Base-by-base conservation (phyloP, 2,329 filamentous ascomycete genomes). In the Penicillium janthinellum region DNA sequence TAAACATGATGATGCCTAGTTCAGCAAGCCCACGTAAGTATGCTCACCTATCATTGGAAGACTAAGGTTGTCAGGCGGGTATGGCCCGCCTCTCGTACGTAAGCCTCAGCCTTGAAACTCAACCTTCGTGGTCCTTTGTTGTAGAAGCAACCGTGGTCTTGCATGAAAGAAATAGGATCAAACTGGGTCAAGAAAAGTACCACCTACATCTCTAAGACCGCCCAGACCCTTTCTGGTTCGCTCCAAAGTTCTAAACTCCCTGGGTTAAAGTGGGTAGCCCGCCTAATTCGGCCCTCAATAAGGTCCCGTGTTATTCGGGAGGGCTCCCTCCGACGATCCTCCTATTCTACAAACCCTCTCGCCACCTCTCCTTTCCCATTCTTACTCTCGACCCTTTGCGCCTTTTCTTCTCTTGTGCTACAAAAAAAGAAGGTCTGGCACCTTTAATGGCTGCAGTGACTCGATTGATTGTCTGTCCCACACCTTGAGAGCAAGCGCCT, bases 381-480 rank as follows among this genome's bases (percentile, higher is more conserved):
- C 11, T 37, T 35, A 15, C 14, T 28, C 17, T 44, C 41, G 31
- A 15, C 41, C 28, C 39, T 34, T 55, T 28, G 17, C 17, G n/a
- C 22, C 38, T 14, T 17, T 47, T 31, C 3, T 25, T 14, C 14
- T 20, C 20, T 56, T 45, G 38, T 35, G 45, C 31, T 51, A 49
- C 28, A n/a, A 28, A 28, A 28, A 57, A 54, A 28, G 3, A 47
- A 31, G 54, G 47, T 49, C 54, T 41, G 56, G 54, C 49, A 58
- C 60, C 51, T 42, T 70, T 59, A 56, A 70, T 70, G 68, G 68
- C 67, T 63, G 57, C 56, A 50, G 49, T 34, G 51, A 14, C 49
- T 22, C 0, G 4, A 45, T 47, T 14, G 45, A 34, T 25, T 56
- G 28, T 56, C 31, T 17, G 35, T 38, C 15, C 51, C 41, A 14